Conservation (phyloP, 495 filamentous ascomycete genomes). For the Aspergillus heteromorphus region DNA sequence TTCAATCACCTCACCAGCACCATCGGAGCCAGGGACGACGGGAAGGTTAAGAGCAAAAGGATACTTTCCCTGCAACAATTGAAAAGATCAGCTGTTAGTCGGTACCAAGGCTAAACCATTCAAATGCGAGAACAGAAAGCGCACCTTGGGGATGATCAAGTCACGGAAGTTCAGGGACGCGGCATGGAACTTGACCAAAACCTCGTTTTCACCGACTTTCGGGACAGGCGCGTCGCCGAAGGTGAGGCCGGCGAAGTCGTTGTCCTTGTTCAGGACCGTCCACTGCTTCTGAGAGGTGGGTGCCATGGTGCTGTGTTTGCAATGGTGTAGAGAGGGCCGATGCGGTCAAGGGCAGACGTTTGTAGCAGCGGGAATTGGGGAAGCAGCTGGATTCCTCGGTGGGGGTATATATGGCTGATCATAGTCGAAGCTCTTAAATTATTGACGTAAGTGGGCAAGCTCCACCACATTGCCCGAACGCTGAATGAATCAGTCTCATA, state of each 20-base stretch:
- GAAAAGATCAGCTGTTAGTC: not conserved
- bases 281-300: constrained; percentile 61
- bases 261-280: constrained; percentile 49
- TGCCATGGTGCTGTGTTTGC: constrained; percentile 28
- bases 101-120: too few relatives aligned
- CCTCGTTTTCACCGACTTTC: constrained; percentile 60
- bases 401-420: not conserved
- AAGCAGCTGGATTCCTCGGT: not conserved
- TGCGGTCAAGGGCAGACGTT: not conserved
- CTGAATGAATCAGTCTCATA: constrained; percentile 7
- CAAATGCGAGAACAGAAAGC: not conserved
- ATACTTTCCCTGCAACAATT: constrained; percentile 52
- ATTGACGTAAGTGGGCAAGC: constrained; percentile 20
- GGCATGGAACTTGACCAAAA: constrained; percentile 69
- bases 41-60: constrained; percentile 54
- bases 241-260: constrained; percentile 58
- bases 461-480: constrained; percentile 16
- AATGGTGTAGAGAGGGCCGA: not conserved
- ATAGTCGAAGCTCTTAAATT: constrained; percentile 1
- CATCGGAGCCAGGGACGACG: constrained; percentile 71
- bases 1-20: constrained; percentile 65
- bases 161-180: constrained; percentile 83
- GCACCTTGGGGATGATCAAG: constrained; percentile 64
- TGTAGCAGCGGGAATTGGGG: not conserved
- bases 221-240: constrained; percentile 52